phyloP scores from a whole-genome alignment of 2,329 filamentous ascomycete species.

The Tolypocladium pustulatum region DNA sequence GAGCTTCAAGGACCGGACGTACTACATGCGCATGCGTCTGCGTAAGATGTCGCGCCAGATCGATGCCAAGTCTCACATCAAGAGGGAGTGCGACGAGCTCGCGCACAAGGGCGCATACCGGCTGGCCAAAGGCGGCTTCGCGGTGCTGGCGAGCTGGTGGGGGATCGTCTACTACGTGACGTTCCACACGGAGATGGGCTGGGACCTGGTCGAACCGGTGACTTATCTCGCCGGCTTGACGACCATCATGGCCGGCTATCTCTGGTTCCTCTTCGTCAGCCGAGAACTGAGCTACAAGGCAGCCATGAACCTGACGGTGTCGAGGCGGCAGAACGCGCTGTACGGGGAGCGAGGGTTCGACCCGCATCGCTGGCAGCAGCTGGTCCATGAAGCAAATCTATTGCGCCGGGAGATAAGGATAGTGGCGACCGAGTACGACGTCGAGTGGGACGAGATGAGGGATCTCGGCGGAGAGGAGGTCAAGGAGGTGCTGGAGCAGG shows the following conservation, averaged over 20 bases:
- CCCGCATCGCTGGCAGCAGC: slow-evolving; percentile 61
- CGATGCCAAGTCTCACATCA: slow-evolving; percentile 59
- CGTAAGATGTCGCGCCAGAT: slow-evolving; percentile 62
- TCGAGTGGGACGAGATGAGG: slow-evolving; percentile 72
- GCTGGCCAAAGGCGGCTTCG: slow-evolving; percentile 72
- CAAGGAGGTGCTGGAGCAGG: slow-evolving; percentile 44
- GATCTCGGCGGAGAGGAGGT: slow-evolving; percentile 63
- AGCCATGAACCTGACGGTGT: slow-evolving; percentile 80
- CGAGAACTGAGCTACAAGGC: slow-evolving; percentile 78
- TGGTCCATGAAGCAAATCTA: slow-evolving; percentile 71
- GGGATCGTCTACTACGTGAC: slow-evolving; percentile 64
- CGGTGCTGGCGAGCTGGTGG: slow-evolving; percentile 67
- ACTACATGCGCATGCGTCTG: slow-evolving; percentile 71
- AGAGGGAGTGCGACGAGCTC: slow-evolving; percentile 68
- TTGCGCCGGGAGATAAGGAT: slow-evolving; percentile 69
- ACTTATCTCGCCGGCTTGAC: slow-evolving; percentile 83
- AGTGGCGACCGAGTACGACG: slow-evolving; percentile 78
- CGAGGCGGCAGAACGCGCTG: slow-evolving; percentile 61
- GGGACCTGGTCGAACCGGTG: slow-evolving; percentile 85
- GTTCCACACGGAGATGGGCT: slow-evolving; percentile 67
- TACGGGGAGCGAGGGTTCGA: slow-evolving; percentile 72
- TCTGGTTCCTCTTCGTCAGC: slow-evolving; percentile 92
- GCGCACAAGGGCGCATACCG: slow-evolving; percentile 70
- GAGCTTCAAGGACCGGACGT: slow-evolving; percentile 81
- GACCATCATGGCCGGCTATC: slow-evolving; percentile 78